Evolutionary conservation across 2,329 filamentous ascomycete species (phyloP), one percentile per base, ranked within the genome.

Genomic region (Fusarium robinianum): DNA sequence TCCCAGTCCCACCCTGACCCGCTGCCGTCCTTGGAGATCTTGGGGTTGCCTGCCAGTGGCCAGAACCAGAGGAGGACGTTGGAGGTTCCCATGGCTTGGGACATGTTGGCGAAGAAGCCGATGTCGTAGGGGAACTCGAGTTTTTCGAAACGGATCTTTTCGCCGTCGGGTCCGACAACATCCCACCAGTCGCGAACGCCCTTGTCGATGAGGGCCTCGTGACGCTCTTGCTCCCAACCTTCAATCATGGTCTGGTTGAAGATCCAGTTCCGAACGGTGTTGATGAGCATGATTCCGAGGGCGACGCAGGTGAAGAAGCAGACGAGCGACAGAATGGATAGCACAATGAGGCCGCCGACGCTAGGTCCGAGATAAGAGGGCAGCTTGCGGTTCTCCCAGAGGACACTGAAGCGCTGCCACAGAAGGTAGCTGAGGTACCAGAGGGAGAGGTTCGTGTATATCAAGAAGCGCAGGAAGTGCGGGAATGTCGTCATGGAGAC

Each of bases 71-170:
- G 63, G 0, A 90, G 53, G 0, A 79, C 58, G 61, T 88, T 90
- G 6, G 63, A 54, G 1, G 80, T 84, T 4, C 87, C 87, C 85
- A 94, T 91, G 11, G 83, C 85, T 62, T 88, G 84, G 11, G 78
- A 76, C 63, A 92, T 75, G 65, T 95, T 95, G 23, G 71, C 65
- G 70, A 81, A 90, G 57, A 94, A 73, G 35, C 87, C 87, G 30
- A 92, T 70, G 60, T 95, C 88, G 67, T 90, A 94, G 0, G 88
- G 89, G 57, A 90, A 94, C 65, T 92, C 87, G 58, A 91, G 79
- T 39, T 75, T 78, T 44, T 78, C 73, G 29, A 87, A 76, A 8
- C 73, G 68, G 3, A 84, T 51, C 42, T 72, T 61, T 18, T 69
- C 65, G 6, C 67, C 68, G 22, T 67, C 65, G 7, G 65, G 61